Conservation (phyloP, 106 monocot species). For the Dendrobium officinale region DNA sequence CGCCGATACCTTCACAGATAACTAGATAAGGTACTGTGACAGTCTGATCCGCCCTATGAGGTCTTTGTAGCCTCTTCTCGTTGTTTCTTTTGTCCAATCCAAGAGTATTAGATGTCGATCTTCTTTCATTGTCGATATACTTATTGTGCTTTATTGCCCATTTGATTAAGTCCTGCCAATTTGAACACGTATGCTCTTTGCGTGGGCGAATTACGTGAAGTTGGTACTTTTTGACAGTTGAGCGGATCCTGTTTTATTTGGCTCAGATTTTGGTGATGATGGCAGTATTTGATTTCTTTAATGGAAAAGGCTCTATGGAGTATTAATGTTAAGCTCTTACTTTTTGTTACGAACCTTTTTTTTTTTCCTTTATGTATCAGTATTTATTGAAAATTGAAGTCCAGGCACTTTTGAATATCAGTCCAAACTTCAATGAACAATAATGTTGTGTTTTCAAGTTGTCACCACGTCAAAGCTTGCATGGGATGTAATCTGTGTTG, state of each 20-base stretch:
- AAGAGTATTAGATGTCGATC: not conserved
- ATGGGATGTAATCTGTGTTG: too few species aligned
- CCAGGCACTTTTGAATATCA: not conserved
- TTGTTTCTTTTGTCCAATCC: too few species aligned
- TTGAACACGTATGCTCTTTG: not conserved
- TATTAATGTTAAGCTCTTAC: not conserved
- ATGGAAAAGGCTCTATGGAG: too few species aligned
- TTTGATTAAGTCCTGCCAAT: not conserved
- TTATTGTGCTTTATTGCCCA: not conserved
- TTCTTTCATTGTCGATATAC: not conserved
- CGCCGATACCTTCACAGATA: conserved; percentile 71
- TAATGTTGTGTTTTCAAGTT: not conserved
- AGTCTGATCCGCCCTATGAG: not conserved
- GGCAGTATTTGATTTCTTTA: not conserved
- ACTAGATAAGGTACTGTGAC: conserved; percentile 65
- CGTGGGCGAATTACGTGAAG: not conserved
- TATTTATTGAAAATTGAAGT: not conserved
- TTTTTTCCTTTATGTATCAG: not conserved
- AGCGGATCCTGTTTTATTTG: not conserved
- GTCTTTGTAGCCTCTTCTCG: not conserved
- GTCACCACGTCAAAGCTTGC: not conserved
- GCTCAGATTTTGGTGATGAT: not conserved
- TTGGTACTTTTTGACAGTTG: not conserved
- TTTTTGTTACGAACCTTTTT: not conserved
- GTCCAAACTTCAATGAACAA: not conserved